A percentile compares a stretch with the other conserved stretches of the same genome.
Evolutionary conservation across 169 alveolate genomes (phyloP).

Genomic region (Cryptosporidium xiaoi): DNA sequence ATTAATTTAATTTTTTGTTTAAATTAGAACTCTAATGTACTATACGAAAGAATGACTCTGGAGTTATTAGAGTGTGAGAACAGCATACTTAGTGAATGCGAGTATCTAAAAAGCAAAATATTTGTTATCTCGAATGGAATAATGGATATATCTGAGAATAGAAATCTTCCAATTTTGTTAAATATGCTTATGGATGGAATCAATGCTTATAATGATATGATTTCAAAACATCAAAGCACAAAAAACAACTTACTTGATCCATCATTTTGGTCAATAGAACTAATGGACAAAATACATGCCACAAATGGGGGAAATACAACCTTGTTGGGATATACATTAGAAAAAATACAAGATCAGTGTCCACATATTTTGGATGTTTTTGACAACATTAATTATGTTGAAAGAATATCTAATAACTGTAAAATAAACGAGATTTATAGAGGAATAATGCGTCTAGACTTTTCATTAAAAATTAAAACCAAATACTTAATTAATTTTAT

Average conservation of each 20-base stretch:
- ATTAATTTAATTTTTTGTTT: background rate
- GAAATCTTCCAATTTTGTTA: conserved; percentile 39
- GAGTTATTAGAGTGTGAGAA: conserved; percentile 36
- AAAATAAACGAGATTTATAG: conserved; percentile 51
- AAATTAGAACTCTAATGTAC: conserved; percentile 12
- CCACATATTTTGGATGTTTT: conserved; percentile 57
- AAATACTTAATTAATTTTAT: background rate
- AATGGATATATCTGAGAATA: conserved; percentile 28
- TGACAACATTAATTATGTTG: conserved; percentile 51
- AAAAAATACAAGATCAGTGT: conserved; percentile 46
- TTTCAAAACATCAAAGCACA: conserved; percentile 5
- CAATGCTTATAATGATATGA: conserved; percentile 41
- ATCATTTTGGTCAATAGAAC: conserved; percentile 64
- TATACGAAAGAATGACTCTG: conserved; percentile 17
- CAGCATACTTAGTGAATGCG: conserved; percentile 20
- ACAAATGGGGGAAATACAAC: conserved; percentile 56
- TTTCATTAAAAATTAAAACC: conserved; percentile 15
- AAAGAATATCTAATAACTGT: conserved; percentile 5
- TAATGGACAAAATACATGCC: conserved; percentile 54
- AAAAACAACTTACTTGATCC: conserved; percentile 2
- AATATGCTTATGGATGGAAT: conserved; percentile 58
- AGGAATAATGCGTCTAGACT: conserved; percentile 38
- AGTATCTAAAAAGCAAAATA: conserved; percentile 27
- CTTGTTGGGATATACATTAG: conserved; percentile 54
- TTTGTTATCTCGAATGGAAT: conserved; percentile 37